Base-by-base conservation (phyloP, 352 stramenopile species). In the Pythium volutum region DNA sequence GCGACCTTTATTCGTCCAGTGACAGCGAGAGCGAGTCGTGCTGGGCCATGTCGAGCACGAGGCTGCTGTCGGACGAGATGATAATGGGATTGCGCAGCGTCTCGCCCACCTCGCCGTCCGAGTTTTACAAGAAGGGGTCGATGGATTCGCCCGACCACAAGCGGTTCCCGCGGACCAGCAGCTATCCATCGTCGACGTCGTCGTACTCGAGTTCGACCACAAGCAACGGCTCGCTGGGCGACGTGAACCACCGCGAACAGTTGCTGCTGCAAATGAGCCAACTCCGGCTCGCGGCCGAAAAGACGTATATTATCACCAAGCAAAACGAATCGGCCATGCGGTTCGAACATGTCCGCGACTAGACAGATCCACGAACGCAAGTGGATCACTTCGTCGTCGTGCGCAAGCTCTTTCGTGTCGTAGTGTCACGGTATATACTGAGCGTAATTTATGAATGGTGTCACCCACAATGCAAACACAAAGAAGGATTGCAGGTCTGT, bases 301-400 rank as follows among this genome's bases (percentile, higher is more conserved):
- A 67, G 29, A 62, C 65, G 33, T 71, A 71, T 27, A 26, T 43
- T 38, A 67, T 71, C 46, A 64, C 65, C 27, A 59, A 66, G 58
- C 64, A 67, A 16, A 71, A 64, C 54, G 31, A 55, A 38, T 55
- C 53, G 8, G 62, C 48, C 33, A 68, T 68, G 62, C 53, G 61
- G 8, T 66, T 66, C 31, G 27, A 26, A 6, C 53, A 6, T 14
- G 14, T 49, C 14, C 22, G 26, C 20, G 29, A 52, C 8, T 34
- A 60, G 39, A 55, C 27, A 5, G 26, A 2, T 18, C 6, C 15
- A 47, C 12, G 25, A 26, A 42, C 12, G 23, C 29, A 34, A 34
- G 29, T 34, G 29, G 29, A 34, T 10, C 29, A 34, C 29, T 5
- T 34, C 6, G 29, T 34, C 29, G 29, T 10, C 29, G 29, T 34